phyloP scores from a whole-genome alignment of 1,284 basidiomycete species.

The Gymnopus androsaceus region DNA sequence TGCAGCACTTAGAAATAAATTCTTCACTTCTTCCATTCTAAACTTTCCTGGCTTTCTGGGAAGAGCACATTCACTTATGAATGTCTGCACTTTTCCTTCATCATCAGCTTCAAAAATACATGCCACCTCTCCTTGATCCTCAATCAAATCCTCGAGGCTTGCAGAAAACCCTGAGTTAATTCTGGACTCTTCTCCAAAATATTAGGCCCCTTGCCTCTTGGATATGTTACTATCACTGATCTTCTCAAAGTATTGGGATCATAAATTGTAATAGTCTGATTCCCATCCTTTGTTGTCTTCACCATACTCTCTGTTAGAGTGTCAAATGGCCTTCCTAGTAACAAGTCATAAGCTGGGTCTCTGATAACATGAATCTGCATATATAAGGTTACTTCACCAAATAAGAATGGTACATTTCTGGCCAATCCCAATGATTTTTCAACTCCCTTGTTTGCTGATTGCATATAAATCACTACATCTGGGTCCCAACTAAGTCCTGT shows the following conservation, averaged over 20 bases:
- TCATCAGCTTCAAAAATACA: conserved; percentile 11
- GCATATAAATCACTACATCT: conserved; percentile 21
- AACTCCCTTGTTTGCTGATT: conserved; percentile 27
- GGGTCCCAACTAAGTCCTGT: conserved; percentile 26
- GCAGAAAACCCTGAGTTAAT: conserved; percentile 13
- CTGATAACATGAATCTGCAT: conserved; percentile 22
- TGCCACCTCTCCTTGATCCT: conserved; percentile 20
- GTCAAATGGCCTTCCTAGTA: conserved; percentile 24
- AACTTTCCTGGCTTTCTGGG: no score
- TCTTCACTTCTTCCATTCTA: no score
- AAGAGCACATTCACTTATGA: background rate
- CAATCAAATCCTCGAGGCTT: conserved; percentile 21
- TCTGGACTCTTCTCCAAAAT: background rate
- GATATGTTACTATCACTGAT: conserved; percentile 15
- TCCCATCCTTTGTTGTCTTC: conserved; percentile 1
- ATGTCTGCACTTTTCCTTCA: background rate
- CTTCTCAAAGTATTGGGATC: conserved; percentile 8
- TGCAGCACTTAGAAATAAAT: background rate
- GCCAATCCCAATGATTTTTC: conserved; percentile 27
- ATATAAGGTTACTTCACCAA: conserved; percentile 18
- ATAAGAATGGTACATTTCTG: conserved; percentile 21
- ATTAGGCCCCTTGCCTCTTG: conserved; percentile 9
- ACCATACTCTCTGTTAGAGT: conserved; percentile 7
- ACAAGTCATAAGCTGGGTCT: conserved; percentile 19
- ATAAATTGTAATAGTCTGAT: conserved; percentile 4